Conservation (phyloP, 352 stramenopile genomes). For the Phytophthora fragariaefolia region DNA sequence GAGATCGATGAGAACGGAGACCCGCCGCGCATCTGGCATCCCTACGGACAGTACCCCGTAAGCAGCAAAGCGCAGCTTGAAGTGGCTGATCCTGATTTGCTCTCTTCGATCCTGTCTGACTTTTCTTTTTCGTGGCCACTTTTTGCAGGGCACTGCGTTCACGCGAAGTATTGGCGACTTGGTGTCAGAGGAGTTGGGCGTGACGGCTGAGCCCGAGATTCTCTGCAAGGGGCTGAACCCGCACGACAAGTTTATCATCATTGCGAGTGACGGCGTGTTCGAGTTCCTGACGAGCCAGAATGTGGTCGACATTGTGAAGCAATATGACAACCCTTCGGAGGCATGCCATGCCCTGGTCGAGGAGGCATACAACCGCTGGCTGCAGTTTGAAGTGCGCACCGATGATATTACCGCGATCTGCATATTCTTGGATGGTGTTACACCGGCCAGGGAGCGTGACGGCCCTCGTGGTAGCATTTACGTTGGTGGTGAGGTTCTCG, state of each 20-base stretch:
- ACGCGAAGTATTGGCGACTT: slow-evolving; percentile 97
- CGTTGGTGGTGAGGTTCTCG: slow-evolving; percentile 77
- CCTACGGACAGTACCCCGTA: slow-evolving; percentile 87
- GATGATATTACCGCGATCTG: slow-evolving; percentile 95
- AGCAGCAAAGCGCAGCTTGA: slow-evolving; percentile 10
- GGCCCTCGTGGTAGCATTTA: slow-evolving; percentile 83
- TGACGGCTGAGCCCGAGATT: slow-evolving; percentile 93
- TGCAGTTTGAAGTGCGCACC: slow-evolving; percentile 94
- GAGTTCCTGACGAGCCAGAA: slow-evolving; percentile 96
- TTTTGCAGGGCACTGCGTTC: slow-evolving; percentile 94
- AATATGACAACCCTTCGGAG: slow-evolving; percentile 86
- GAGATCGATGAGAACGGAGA: slow-evolving; percentile 93
- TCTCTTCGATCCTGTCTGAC: slow-evolving; percentile 17
- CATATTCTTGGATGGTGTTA: slow-evolving; percentile 85
- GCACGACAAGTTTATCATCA: slow-evolving; percentile 93
- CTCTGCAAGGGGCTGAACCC: slow-evolving; percentile 87
- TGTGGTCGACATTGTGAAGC: slow-evolving; percentile 92
- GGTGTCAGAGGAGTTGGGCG: slow-evolving; percentile 91
- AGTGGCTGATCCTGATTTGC: slow-evolving; percentile 20
- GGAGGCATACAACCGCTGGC: slow-evolving; percentile 94
- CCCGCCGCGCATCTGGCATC: slow-evolving; percentile 92
- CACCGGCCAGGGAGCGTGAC: slow-evolving; percentile 58
- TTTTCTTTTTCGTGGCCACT: slow-evolving; percentile 9
- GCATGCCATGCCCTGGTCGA: slow-evolving; percentile 91
- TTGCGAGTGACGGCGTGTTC: slow-evolving; percentile 95